These are phyloP conservation scores for Ascochyta koolunga DNA, from an alignment of 2,329 filamentous ascomycete species.

Conservation along the genomic window DNA sequence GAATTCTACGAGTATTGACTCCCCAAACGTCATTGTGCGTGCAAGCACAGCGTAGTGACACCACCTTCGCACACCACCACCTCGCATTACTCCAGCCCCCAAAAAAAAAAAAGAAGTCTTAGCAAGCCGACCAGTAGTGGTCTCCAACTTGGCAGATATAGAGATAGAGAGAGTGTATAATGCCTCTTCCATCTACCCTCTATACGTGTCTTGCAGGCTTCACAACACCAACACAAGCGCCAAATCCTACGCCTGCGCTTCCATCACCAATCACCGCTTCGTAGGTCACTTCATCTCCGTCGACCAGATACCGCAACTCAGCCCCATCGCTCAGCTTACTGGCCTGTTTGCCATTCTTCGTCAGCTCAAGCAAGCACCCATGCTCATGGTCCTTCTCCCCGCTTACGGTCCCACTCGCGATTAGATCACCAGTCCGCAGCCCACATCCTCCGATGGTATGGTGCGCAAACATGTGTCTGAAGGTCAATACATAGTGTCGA, in stretches of 20 bases:
- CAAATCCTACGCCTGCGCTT: conserved; percentile 47
- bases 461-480: conserved; percentile 54
- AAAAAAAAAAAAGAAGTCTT: too few species aligned
- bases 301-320: conserved; percentile 48
- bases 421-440: conserved; percentile 51
- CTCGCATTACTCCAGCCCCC: too few species aligned
- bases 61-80: too few species aligned
- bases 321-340: conserved; percentile 36
- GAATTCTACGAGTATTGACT: too few species aligned
- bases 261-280: conserved; percentile 46
- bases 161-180: too few species aligned
- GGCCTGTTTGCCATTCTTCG: conserved; percentile 44
- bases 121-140: too few species aligned
- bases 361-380: conserved; percentile 52
- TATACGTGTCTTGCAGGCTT: conserved; percentile 29
- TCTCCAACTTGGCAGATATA: too few species aligned
- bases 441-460: conserved; percentile 52
- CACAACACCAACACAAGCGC: conserved; percentile 48
- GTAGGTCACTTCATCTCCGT: conserved; percentile 50
- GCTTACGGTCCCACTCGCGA: conserved; percentile 54
- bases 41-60: too few species aligned
- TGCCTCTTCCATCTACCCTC: not conserved
- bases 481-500: conserved; percentile 53
- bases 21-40: too few species aligned
- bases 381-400: conserved; percentile 47